A percentile compares a stretch with the other conserved stretches of the same genome.
phyloP scores from a whole-genome alignment of 2,329 filamentous ascomycete species.

The Verticillium zaregamsianum region DNA sequence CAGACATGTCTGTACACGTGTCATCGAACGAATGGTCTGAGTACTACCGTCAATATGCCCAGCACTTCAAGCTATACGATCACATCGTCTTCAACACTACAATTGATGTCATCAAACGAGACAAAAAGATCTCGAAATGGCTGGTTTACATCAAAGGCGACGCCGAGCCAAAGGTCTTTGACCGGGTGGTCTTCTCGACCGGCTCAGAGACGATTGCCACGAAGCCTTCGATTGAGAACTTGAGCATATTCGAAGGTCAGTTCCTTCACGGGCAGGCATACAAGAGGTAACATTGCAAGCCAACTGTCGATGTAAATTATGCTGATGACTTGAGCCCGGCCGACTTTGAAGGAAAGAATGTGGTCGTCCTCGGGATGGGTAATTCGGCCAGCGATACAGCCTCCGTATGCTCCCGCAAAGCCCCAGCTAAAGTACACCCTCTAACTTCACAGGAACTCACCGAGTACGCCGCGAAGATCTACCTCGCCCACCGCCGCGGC shows the following conservation, averaged over 20 bases:
- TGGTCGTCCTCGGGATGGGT: constrained; percentile 20
- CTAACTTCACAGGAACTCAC: constrained; percentile 13
- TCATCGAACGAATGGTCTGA: constrained; percentile 5
- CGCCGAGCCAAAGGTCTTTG: constrained; percentile 10
- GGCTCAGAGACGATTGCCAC: constrained; percentile 14
- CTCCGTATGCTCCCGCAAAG: constrained; percentile 6
- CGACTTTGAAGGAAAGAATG: constrained; percentile 15
- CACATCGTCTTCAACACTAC: constrained; percentile 13
- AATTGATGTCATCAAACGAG: constrained; percentile 10
- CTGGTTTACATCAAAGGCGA: constrained; percentile 11
- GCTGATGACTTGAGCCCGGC: constrained; percentile 6
- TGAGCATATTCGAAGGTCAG: constrained; percentile 13
- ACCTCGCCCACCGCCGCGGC: constrained; percentile 18
- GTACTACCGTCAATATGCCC: constrained; percentile 18
- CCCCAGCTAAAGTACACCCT: not conserved
- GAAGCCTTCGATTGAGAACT: constrained; percentile 14
- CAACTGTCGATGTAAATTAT: not conserved
- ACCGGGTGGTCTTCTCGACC: constrained; percentile 19
- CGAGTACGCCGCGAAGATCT: constrained; percentile 13
- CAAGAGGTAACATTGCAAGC: constrained; percentile 11
- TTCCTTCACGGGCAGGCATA: constrained; percentile 19
- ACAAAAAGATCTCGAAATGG: constrained; percentile 12
- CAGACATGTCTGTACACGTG: not conserved
- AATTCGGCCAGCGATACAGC: constrained; percentile 20
- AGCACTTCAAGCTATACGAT: constrained; percentile 12